Conservation (phyloP, 306 rosid species). For the Trifolium dubium region DNA sequence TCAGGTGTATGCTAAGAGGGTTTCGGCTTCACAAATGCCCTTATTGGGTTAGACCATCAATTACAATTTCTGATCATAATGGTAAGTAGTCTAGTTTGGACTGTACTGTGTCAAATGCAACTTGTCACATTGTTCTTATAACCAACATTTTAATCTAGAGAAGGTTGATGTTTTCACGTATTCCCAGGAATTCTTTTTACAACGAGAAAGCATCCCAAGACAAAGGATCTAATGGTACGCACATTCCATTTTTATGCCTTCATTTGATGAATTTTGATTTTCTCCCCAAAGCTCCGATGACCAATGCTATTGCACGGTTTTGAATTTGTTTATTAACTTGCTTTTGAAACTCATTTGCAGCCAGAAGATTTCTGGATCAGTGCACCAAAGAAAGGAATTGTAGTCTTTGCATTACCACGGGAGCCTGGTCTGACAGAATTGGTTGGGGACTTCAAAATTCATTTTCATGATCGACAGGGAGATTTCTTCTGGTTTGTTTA, state of each 20-base stretch:
- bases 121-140: slow-evolving; percentile 35
- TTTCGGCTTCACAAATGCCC: slow-evolving; percentile 94
- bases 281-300: slow-evolving; percentile 13
- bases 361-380: slow-evolving; percentile 96
- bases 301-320: slow-evolving; percentile 29
- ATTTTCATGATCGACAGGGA: slow-evolving; percentile 90
- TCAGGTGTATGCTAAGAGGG: slow-evolving; percentile 96
- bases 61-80: slow-evolving; percentile 80
- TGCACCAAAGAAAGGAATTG: slow-evolving; percentile 82
- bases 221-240: slow-evolving; percentile 80
- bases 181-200: slow-evolving; percentile 81
- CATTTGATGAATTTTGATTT: slow-evolving; percentile 8
- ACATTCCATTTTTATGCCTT: slow-evolving; percentile 30
- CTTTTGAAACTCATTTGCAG: slow-evolving; percentile 53
- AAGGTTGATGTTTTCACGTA: slow-evolving; percentile 37
- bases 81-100: slow-evolving; percentile 52
- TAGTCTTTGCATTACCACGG: slow-evolving; percentile 94
- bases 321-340: slow-evolving; percentile 34
- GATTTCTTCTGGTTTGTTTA: slow-evolving; percentile 88
- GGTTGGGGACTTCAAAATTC: slow-evolving; percentile 88
- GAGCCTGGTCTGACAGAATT: slow-evolving; percentile 91
- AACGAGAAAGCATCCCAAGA: slow-evolving; percentile 77
- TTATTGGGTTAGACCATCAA: slow-evolving; percentile 83
- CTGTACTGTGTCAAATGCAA: slow-evolving; percentile 26
- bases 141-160: slow-evolving; percentile 29